Conservation (phyloP, 2,329 filamentous ascomycete species). For the Aspergillus sp. region DNA sequence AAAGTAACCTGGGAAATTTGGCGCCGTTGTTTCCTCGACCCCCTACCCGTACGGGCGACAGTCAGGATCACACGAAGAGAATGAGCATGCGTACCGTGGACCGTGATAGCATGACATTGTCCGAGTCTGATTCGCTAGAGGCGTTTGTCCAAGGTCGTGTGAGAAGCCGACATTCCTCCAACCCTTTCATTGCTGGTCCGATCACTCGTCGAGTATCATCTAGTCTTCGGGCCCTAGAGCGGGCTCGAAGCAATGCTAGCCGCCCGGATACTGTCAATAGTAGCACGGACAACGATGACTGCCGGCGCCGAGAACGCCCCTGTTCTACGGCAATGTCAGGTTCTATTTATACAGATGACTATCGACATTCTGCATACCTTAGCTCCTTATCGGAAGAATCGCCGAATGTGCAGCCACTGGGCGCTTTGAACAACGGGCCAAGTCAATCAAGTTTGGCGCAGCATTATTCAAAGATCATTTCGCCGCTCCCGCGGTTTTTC, state of each 20-base stretch:
- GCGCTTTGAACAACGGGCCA: constrained; percentile 22
- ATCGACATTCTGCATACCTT: constrained; percentile 33
- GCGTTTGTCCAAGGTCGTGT: constrained; percentile 41
- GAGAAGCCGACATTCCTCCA: constrained; percentile 39
- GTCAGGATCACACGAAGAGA: constrained; percentile 30
- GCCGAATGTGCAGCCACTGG: constrained; percentile 21
- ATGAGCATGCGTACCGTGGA: constrained; percentile 33
- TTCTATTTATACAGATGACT: constrained; percentile 37
- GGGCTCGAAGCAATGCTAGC: constrained; percentile 36
- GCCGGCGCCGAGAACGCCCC: constrained; percentile 34
- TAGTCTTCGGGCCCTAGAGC: constrained; percentile 33
- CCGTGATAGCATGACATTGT: constrained; percentile 30
- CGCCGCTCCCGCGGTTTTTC: constrained; percentile 38
- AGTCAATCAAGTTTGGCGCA: constrained; percentile 40
- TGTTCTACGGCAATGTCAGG: constrained; percentile 35
- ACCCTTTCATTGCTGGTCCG: constrained; percentile 39
- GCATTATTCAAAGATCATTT: constrained; percentile 37
- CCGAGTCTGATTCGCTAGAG: constrained; percentile 38
- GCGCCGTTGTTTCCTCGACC: constrained; percentile 39
- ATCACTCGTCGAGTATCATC: constrained; percentile 34
- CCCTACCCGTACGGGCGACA: constrained; percentile 27
- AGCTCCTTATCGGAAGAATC: constrained; percentile 29
- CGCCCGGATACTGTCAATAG: constrained; percentile 36
- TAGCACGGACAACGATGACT: constrained; percentile 33
- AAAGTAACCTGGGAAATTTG: constrained; percentile 36